Percentiles rank a stretch among this genome's conserved stretches.
Conservation (phyloP, 2,329 filamentous ascomycete species). For the Arthrocladium fulminans region DNA sequence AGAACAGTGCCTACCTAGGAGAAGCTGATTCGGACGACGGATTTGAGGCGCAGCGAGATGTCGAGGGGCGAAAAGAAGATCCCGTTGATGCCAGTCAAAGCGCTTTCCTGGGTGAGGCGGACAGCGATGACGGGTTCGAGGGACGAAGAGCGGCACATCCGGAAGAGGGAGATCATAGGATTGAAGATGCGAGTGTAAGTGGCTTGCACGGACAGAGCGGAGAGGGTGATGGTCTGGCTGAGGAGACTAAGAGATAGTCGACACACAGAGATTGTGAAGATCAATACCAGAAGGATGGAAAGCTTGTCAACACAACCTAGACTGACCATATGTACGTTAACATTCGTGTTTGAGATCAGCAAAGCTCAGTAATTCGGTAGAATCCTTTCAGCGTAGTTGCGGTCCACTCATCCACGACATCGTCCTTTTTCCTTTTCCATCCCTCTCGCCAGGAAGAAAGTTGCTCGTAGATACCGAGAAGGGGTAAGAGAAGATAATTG, state of each 20-base stretch:
- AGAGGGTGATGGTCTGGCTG: neutral
- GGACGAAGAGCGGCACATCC: slow-evolving; percentile 16
- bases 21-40: slow-evolving; percentile 17
- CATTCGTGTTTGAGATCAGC: no score
- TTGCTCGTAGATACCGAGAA: no score
- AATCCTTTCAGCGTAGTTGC: no score
- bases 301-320: no score
- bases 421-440: no score
- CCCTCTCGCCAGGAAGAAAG: no score
- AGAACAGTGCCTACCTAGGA: slow-evolving; percentile 15
- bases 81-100: slow-evolving; percentile 12
- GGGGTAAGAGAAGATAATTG: neutral
- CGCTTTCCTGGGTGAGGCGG: slow-evolving; percentile 16
- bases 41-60: slow-evolving; percentile 12
- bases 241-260: neutral
- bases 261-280: no score
- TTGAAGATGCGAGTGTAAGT: slow-evolving; percentile 17
- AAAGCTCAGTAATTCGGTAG: no score
- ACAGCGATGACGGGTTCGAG: slow-evolving; percentile 19
- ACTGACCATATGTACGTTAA: no score
- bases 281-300: no score
- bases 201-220: slow-evolving; percentile 16
- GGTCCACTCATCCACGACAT: no score
- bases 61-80: slow-evolving; percentile 11
- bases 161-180: slow-evolving; percentile 16